Evolutionary conservation across 2,329 filamentous ascomycete species (phyloP), one percentile per base, ranked within the genome.

Genomic region (Claviceps maximensis): DNA sequence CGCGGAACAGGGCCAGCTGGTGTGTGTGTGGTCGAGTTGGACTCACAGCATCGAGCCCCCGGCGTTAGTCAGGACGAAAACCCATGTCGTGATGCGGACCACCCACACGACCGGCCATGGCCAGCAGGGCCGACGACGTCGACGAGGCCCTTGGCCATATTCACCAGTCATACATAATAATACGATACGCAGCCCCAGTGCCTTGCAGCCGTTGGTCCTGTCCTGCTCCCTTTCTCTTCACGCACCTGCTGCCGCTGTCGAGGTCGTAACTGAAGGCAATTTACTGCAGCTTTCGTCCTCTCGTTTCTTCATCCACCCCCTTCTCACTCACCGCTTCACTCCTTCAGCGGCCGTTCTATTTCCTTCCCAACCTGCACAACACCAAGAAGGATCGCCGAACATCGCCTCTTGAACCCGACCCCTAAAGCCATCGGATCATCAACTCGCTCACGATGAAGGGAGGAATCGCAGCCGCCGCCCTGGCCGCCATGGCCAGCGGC

Each of bases 261-360:
- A 68, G 71, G 74, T 74, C 72, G 71, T 73, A 73, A 70, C 42
- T 74, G 70, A 68, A 69, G 71, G 69, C 52, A 69, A 47, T 23
- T 27, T 23, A 21, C 58, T 58, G 55, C 61, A 64, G 69, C 72
- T 75, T 75, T 76, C 73, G 70, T 72, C 71, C 65, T 72, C 71
- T 73, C 68, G 67, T 73, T 74, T 68, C 63, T 62, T 67, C 13
- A 36, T 36, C 13, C 33, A 3, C 33, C 12, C 13, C 33, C 13
- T 15, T 2, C 17, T 5, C 12, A 12, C 33, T 65, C 21, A 84
- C 83, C 83, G 84, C 84, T 87, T 87, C 85, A 88, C 82, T 88
- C 87, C 70, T 89, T 90, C 74, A 89, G 86, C 86, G 86, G 86
- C 80, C 84, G 82, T 75, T 87, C 83, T 72, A 86, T 86, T 65